Conservation (phyloP, 163 green algal species). For the Scenedesmus sp. region DNA sequence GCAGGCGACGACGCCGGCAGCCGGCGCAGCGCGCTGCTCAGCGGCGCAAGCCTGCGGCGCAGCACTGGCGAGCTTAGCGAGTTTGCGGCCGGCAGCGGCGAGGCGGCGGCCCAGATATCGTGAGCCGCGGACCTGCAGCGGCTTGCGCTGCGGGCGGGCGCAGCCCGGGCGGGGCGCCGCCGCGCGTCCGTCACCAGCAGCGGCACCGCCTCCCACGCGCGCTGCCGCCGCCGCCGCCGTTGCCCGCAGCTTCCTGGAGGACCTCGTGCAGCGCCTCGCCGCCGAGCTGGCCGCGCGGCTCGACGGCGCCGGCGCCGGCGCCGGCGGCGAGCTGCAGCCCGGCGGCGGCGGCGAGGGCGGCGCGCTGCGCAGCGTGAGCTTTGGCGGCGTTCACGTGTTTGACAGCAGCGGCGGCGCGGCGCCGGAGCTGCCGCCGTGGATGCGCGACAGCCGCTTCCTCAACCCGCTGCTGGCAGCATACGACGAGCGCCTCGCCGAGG, state of each 20-base stretch:
- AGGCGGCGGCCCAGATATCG: constrained; percentile 23
- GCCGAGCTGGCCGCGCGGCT: constrained; percentile 45
- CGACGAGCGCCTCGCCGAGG: constrained; percentile 49
- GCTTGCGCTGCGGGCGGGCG: too few species aligned
- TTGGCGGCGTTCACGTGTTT: too few species aligned
- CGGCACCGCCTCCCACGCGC: neutral
- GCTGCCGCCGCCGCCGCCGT: too few species aligned
- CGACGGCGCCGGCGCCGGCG: neutral
- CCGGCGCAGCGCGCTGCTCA: too few species aligned
- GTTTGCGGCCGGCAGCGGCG: constrained; percentile 7
- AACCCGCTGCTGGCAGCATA: constrained; percentile 64
- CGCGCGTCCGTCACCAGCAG: neutral
- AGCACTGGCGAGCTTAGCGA: constrained; percentile 27
- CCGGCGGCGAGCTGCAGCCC: too few species aligned
- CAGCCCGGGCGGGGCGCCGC: neutral
- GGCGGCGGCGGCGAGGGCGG: too few species aligned
- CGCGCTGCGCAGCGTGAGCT: too few species aligned
- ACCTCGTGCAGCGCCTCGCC: constrained; percentile 56
- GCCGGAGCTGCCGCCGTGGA: constrained; percentile 42
- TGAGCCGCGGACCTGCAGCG: too few species aligned
- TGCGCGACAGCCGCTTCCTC: constrained; percentile 50
- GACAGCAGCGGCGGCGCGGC: neutral
- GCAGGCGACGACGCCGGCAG: too few species aligned
- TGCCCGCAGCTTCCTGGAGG: constrained; percentile 67
- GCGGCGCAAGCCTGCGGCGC: neutral